Conservation (phyloP, 306 rosid species). For the Betula pendula region DNA sequence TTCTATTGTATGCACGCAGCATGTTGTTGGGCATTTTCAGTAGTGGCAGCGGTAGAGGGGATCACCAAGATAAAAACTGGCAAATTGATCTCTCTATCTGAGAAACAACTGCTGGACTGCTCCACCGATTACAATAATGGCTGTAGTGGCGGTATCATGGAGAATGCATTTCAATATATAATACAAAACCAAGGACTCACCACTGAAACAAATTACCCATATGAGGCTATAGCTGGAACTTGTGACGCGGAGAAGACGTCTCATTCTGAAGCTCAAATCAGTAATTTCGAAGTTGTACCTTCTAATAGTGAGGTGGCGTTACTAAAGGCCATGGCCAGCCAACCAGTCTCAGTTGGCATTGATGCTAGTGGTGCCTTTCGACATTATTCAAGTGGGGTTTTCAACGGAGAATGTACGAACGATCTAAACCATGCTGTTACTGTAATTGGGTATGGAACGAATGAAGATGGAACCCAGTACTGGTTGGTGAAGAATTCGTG, state of each 20-base stretch:
- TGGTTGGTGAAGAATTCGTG: too few relatives aligned
- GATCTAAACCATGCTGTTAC: too few relatives aligned
- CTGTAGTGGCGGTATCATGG: not conserved
- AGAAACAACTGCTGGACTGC: constrained; percentile 40
- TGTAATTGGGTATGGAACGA: not conserved
- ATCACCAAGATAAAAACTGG: constrained; percentile 24
- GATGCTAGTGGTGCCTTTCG: too few relatives aligned
- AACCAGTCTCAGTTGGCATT: constrained; percentile 16
- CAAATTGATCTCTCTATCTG: constrained; percentile 28
- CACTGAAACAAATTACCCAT: constrained; percentile 25
- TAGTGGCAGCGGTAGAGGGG: constrained; percentile 28
- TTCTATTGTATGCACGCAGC: not conserved
- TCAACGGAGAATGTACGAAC: too few relatives aligned
- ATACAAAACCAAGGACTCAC: constrained; percentile 18
- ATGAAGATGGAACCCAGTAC: not conserved
- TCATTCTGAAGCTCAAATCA: not conserved
- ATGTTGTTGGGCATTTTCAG: constrained; percentile 32
- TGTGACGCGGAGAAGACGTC: not conserved
- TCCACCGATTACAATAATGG: not conserved
- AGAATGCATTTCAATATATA: constrained; percentile 5
- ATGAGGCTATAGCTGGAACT: not conserved
- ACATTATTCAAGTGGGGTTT: too few relatives aligned
- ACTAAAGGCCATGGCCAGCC: constrained; percentile 22
- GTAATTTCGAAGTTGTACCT: constrained; percentile 19
- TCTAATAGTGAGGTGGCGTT: constrained; percentile 20